Conservation (phyloP, 2,329 filamentous ascomycete species). For the Colletotrichum sp. region DNA sequence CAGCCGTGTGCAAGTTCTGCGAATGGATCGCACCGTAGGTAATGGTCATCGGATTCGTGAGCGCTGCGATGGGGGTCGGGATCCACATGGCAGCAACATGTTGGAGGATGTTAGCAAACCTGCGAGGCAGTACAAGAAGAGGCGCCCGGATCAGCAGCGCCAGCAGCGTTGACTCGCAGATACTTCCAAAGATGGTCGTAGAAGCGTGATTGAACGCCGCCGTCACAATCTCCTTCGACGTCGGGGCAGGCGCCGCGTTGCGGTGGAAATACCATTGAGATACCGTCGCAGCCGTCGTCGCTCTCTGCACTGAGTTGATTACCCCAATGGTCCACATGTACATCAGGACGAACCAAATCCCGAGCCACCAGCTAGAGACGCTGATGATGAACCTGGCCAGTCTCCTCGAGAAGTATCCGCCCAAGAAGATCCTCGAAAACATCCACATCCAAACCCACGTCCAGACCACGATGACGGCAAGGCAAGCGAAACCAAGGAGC, state of each 20-base stretch:
- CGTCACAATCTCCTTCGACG: conserved; percentile 80
- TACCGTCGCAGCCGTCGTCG: conserved; percentile 91
- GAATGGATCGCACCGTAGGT: conserved; percentile 96
- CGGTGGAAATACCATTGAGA: conserved; percentile 99
- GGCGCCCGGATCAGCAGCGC: conserved; percentile 83
- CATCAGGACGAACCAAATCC: conserved; percentile 88
- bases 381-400: conserved; percentile 78
- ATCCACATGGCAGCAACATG: conserved; percentile 81
- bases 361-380: conserved; percentile 92
- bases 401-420: conserved; percentile 77
- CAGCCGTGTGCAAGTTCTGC: conserved; percentile 77
- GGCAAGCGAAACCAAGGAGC: conserved; percentile 79
- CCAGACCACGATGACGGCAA: conserved; percentile 81
- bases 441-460: conserved; percentile 97
- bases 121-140: conserved; percentile 80
- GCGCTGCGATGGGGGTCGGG: conserved; percentile 81
- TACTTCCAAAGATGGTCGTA: conserved; percentile 89
- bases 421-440: conserved; percentile 94
- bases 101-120: conserved; percentile 68
- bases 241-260: conserved; percentile 77
- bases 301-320: conserved; percentile 85
- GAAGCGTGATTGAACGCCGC: conserved; percentile 83
- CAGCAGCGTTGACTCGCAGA: conserved; percentile 86
- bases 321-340: conserved; percentile 95
- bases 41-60: conserved; percentile 90